A percentile compares a stretch with the other conserved stretches of the same genome.
These are phyloP conservation scores for Leptographium galeiforme DNA, from an alignment of 2,329 filamentous ascomycete species.

Conservation along the genomic window DNA sequence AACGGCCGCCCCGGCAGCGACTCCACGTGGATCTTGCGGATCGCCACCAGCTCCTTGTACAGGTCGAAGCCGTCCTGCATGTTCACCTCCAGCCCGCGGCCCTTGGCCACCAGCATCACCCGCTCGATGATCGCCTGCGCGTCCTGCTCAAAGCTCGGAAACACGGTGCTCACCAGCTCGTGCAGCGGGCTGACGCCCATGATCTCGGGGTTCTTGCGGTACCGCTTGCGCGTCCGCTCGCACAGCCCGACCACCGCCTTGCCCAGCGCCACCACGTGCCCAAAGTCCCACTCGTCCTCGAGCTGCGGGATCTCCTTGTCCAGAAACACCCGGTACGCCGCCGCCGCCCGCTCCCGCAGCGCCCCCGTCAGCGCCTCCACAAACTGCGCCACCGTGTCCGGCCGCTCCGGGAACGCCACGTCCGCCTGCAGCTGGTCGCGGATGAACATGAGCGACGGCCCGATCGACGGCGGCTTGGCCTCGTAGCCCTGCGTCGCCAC, in stretches of 20 bases:
- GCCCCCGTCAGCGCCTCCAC: conserved; percentile 57
- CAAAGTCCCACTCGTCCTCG: conserved; percentile 78
- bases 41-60: conserved; percentile 76
- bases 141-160: conserved; percentile 84
- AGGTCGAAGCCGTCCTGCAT: conserved; percentile 89
- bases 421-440: conserved; percentile 74
- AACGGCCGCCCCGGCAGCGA: conserved; percentile 63
- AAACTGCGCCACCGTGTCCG: conserved; percentile 61
- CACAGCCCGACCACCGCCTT: conserved; percentile 75
- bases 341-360: conserved; percentile 58
- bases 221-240: conserved; percentile 84
- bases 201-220: conserved; percentile 74
- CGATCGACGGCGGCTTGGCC: conserved; percentile 69
- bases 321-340: conserved; percentile 69
- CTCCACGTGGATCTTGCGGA: conserved; percentile 66
- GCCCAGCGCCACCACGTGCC: conserved; percentile 78
- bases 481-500: conserved; percentile 85
- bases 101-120: conserved; percentile 61
- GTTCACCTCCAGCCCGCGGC: conserved; percentile 60
- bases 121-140: conserved; percentile 71
- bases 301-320: conserved; percentile 67
- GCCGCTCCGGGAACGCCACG: conserved; percentile 55
- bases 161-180: conserved; percentile 68
- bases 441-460: conserved; percentile 56
- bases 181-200: conserved; percentile 57